Conservation (phyloP, 176 grass and related monocot genomes). For the Chloris gayana region DNA sequence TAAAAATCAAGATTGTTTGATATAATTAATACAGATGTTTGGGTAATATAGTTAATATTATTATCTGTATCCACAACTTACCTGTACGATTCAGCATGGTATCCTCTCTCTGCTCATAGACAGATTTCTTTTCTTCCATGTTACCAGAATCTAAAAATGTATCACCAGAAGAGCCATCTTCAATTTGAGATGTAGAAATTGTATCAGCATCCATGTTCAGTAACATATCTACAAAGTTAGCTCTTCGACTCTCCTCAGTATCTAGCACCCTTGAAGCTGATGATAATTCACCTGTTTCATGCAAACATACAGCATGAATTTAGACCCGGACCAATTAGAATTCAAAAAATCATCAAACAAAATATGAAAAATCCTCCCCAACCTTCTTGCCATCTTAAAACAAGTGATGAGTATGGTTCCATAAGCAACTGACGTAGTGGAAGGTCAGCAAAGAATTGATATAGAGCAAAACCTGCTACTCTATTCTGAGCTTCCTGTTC, state of each 20-base stretch:
- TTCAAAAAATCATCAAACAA: slow-evolving; percentile 19
- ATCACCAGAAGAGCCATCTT: slow-evolving; percentile 39
- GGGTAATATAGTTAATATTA: not conserved
- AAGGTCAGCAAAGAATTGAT: slow-evolving; percentile 92
- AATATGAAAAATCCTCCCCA: slow-evolving; percentile 33
- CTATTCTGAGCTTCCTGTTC: slow-evolving; percentile 84
- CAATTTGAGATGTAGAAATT: slow-evolving; percentile 30
- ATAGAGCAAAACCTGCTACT: slow-evolving; percentile 82
- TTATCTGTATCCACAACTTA: slow-evolving; percentile 29
- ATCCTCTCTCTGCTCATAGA: slow-evolving; percentile 33
- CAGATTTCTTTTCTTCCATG: slow-evolving; percentile 14
- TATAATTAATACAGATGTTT: slow-evolving; percentile 19
- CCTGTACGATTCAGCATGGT: slow-evolving; percentile 42
- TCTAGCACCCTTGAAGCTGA: slow-evolving; percentile 63
- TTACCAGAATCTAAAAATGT: slow-evolving; percentile 25
- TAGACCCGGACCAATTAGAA: slow-evolving; percentile 7
- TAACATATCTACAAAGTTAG: slow-evolving; percentile 76
- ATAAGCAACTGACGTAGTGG: slow-evolving; percentile 75
- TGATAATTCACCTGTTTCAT: slow-evolving; percentile 60
- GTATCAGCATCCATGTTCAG: slow-evolving; percentile 52
- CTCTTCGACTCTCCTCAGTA: slow-evolving; percentile 70
- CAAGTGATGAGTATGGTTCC: slow-evolving; percentile 81
- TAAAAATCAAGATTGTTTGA: slow-evolving; percentile 15
- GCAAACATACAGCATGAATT: slow-evolving; percentile 10
- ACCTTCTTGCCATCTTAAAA: slow-evolving; percentile 95